These are phyloP conservation scores for Colletotrichum sp. DNA, from an alignment of 2,329 filamentous ascomycete species.

Conservation along the genomic window DNA sequence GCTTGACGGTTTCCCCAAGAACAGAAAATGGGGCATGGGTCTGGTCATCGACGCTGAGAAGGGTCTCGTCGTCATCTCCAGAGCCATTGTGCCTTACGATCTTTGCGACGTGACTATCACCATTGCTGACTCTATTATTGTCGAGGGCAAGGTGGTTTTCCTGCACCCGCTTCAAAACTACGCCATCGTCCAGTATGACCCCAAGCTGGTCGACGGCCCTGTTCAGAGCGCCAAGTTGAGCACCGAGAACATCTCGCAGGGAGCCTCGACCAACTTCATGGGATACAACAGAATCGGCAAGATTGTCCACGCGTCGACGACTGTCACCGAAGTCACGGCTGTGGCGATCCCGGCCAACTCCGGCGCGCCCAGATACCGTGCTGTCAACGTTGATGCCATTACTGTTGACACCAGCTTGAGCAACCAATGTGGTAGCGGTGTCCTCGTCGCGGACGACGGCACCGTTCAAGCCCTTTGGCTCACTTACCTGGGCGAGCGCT, in stretches of 20 bases:
- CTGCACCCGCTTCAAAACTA: constrained; percentile 97
- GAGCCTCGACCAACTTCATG: constrained; percentile 93
- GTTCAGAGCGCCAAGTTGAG: constrained; percentile 89
- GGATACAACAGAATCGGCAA: constrained; percentile 97
- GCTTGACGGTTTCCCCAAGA: constrained; percentile 96
- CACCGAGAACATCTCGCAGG: constrained; percentile 84
- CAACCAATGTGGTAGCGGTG: constrained; percentile 91
- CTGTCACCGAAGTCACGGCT: constrained; percentile 95
- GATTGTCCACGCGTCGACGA: constrained; percentile 91
- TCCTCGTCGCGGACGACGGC: constrained; percentile 86
- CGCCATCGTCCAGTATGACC: constrained; percentile 93
- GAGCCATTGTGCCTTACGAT: constrained; percentile 94
- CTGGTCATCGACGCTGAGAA: constrained; percentile 97
- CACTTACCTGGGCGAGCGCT: constrained; percentile 92
- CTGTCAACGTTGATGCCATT: constrained; percentile 95
- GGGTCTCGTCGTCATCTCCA: constrained; percentile 90
- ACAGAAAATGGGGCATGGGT: constrained; percentile 93
- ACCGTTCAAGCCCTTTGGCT: constrained; percentile 96
- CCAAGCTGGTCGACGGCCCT: constrained; percentile 88
- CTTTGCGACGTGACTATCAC: constrained; percentile 96
- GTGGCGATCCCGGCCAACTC: constrained; percentile 95
- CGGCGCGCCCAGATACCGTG: constrained; percentile 88
- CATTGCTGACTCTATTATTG: constrained; percentile 94
- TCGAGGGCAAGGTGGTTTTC: constrained; percentile 93
- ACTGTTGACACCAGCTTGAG: constrained; percentile 94